Evolutionary conservation across 1,284 basidiomycete species (phyloP), one percentile per base, ranked within the genome.

Genomic region (Microbotryum lychnidis-dioicae): DNA sequence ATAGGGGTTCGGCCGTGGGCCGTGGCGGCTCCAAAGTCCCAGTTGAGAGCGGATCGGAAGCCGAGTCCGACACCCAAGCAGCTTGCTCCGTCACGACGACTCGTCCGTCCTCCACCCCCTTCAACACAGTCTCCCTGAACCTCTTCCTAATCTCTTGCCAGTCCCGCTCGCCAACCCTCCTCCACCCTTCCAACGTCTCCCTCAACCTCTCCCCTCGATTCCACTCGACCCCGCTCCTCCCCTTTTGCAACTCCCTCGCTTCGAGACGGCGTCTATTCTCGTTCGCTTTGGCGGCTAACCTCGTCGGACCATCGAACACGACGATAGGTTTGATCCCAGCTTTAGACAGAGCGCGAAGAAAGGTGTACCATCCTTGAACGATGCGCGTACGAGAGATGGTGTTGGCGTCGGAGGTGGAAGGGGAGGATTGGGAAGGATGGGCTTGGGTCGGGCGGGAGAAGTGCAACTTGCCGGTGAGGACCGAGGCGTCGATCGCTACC

Each of bases 401-500:
- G 20, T 45, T 10, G 33, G 4, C 6, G 6, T 37, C 21, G 52
- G 12, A 21, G n/a, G n/a, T 6, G 18, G 33, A 8, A 18, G 16
- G 29, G 48, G 5, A 3, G 4, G 12, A 6, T 42, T 21, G 16
- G 44, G 50, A n/a, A 12, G 25, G 25, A 18, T 16, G 27, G 18
- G 7, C 33, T 4, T 20, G 42, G 12, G 37, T 10, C 18, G 18
- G 44, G 16, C 21, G 18, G 45, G 58, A 47, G 46, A 58, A 60
- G 49, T 62, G 60, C 48, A 68, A 62, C 21, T 64, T 62, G 31
- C 58, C 66, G 7, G 61, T 64, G 48, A 66, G 53, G 31, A 66
- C 53, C 51, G 60, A 61, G 45, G 58, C 67, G 60, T 68, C 67
- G 45, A 68, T 62, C 14, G 67, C 67, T 47, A 68, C 46, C 23